Evolutionary conservation across 2,329 filamentous ascomycete species (phyloP).

Genomic region (Verticillium alfalfae): DNA sequence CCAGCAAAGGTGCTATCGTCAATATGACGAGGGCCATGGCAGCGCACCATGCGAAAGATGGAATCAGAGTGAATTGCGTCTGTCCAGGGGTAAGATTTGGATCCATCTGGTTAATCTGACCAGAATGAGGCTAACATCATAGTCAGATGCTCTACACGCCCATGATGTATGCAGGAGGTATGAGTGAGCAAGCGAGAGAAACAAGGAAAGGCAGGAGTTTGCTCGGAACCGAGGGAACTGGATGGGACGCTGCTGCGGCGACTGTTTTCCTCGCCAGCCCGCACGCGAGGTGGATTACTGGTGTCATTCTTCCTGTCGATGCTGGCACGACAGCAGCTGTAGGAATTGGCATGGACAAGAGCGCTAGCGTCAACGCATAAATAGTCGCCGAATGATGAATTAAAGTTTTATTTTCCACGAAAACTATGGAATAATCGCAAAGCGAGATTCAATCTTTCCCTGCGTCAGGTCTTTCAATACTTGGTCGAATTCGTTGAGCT

Average conservation of each 20-base stretch:
- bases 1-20: slow-evolving; percentile 34
- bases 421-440: slow-evolving; percentile 14
- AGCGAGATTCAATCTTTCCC: slow-evolving; percentile 22
- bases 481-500: slow-evolving; percentile 23
- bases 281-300: slow-evolving; percentile 38
- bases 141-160: slow-evolving; percentile 38
- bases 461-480: slow-evolving; percentile 25
- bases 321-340: slow-evolving; percentile 30
- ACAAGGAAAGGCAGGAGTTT: slow-evolving; percentile 30
- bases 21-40: slow-evolving; percentile 41
- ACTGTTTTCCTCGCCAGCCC: slow-evolving; percentile 32
- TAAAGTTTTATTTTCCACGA: neutral
- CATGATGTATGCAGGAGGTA: slow-evolving; percentile 35
- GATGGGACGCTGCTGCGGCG: slow-evolving; percentile 34
- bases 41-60: slow-evolving; percentile 29
- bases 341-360: slow-evolving; percentile 14
- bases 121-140: neutral
- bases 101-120: no score
- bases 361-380: slow-evolving; percentile 19
- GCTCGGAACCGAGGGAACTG: slow-evolving; percentile 34
- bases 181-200: slow-evolving; percentile 30
- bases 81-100: slow-evolving; percentile 36
- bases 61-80: slow-evolving; percentile 21
- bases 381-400: no score
- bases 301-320: slow-evolving; percentile 32